Conservation (phyloP, 208 protist genomes). For the Acanthamoeba sp. region DNA sequence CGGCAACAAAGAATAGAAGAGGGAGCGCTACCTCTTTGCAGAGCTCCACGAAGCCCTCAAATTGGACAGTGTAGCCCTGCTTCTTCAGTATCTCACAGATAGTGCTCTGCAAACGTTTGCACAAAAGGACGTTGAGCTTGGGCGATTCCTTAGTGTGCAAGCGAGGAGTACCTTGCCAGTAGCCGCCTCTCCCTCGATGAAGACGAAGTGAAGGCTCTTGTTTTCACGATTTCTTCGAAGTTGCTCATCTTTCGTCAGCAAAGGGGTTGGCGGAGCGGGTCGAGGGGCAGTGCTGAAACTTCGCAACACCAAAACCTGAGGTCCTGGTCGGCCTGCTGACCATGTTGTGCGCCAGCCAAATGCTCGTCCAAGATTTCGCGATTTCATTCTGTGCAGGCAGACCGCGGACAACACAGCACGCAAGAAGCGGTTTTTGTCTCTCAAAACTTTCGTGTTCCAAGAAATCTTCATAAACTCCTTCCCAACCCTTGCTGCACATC, state of each 20-base stretch:
- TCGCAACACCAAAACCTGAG: background rate
- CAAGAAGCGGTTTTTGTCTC: too few species aligned
- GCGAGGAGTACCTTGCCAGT: conserved; percentile 7
- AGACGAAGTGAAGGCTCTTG: conserved; percentile 74
- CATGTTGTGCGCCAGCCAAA: too few species aligned
- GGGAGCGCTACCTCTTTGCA: conserved; percentile 36
- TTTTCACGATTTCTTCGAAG: conserved; percentile 24
- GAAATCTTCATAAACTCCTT: too few species aligned
- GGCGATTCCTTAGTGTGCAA: background rate
- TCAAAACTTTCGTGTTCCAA: background rate
- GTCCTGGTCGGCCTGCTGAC: background rate
- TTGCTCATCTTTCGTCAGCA: background rate
- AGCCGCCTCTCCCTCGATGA: conserved; percentile 67
- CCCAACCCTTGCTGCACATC: too few species aligned
- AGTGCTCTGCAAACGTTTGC: background rate
- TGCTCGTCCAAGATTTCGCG: too few species aligned
- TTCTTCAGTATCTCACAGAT: conserved; percentile 59
- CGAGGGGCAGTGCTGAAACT: background rate
- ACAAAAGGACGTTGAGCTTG: background rate
- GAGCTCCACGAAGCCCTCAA: conserved; percentile 68
- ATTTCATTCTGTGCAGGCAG: background rate
- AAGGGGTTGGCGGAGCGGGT: background rate
- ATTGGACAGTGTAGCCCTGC: conserved; percentile 59
- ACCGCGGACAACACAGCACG: background rate
- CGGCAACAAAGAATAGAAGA: background rate